A percentile compares a stretch with the other conserved stretches of the same genome.
phyloP scores from a whole-genome alignment of 2,329 filamentous ascomycete species.

The Aspergillus pseudoviridinutans region DNA sequence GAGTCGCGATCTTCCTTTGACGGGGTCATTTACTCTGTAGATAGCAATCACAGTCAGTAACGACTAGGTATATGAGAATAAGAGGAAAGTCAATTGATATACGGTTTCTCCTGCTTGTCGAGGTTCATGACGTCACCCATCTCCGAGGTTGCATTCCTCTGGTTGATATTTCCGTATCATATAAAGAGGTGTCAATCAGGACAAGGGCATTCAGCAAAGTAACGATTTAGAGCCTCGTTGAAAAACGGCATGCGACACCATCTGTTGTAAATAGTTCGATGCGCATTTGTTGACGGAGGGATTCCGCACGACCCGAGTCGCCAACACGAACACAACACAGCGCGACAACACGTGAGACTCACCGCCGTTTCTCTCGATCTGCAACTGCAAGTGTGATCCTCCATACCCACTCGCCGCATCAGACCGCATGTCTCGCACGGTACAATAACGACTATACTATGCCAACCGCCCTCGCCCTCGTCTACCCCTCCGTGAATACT shows the following conservation, averaged over 20 bases:
- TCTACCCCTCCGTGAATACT: constrained; percentile 2
- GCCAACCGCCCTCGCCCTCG: constrained; percentile 1
- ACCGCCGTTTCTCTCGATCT: neutral
- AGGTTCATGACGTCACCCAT: neutral
- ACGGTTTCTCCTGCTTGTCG: neutral
- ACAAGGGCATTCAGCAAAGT: neutral
- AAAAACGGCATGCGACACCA: neutral
- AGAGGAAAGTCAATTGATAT: neutral
- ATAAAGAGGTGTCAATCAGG: neutral
- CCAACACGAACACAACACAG: neutral
- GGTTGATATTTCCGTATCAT: neutral
- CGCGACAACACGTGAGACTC: neutral
- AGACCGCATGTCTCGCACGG: neutral
- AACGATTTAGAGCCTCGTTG: neutral
- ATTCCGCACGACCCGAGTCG: neutral
- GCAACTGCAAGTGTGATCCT: neutral
- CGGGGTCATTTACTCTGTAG: constrained; percentile 4
- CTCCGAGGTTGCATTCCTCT: neutral
- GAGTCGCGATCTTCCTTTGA: constrained; percentile 20
- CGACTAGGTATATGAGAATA: neutral
- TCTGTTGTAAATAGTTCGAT: neutral
- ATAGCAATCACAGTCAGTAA: neutral
- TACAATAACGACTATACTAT: neutral
- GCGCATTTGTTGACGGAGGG: neutral
- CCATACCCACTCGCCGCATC: neutral